Base-by-base conservation (phyloP, 148 eudicot genomes). In the Persicaria maculosa region DNA sequence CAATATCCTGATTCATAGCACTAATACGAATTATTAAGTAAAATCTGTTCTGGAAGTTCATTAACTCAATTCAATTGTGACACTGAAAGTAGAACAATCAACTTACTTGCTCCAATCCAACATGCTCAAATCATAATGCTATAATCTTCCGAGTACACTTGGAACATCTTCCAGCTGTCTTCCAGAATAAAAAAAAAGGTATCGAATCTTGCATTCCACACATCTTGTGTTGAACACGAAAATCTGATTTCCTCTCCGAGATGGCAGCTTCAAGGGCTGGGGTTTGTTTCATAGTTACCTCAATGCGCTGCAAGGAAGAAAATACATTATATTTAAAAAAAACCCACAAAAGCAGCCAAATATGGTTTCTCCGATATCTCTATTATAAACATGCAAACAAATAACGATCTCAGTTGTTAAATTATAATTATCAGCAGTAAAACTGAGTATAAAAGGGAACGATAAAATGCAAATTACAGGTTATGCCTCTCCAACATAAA, bases 21-120 rank as follows among this genome's bases (percentile, higher is more conserved):
- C 40, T 31, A 64, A 64, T 64, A 64, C 69, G 14, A 64, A 64
- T 64, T 64, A 64, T 64, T 36, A 64, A 31, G 45, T 31, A 64
- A 64, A 64, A 67, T 46, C 50, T 72, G 75, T 75, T 64, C 17
- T 64, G 45, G 2, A 14, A 61, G 44, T 64, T 64, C 17, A 31
- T 64, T 64, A n/a, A n/a, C n/a, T n/a, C n/a, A n/a, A n/a, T n/a
- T n/a, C n/a, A n/a, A n/a, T 36, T 40, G 46, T 64, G 46, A 14
- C 69, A 64, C 16, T 31, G 45, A 55, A 55, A 55, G 61, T 62
- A 25, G 44, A 62, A 25, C 68, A 14, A 45, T 45, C 69, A 64
- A 31, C 69, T 64, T 64, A 64, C 69, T 31, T 19, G 0, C 40
- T 14, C 64, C 59, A 61, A 25, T 61, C 67, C 59, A 55, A 55